Evolutionary conservation across 768 basidiomycete genomes (phyloP).

Genomic region (Termitomyces sp.): DNA sequence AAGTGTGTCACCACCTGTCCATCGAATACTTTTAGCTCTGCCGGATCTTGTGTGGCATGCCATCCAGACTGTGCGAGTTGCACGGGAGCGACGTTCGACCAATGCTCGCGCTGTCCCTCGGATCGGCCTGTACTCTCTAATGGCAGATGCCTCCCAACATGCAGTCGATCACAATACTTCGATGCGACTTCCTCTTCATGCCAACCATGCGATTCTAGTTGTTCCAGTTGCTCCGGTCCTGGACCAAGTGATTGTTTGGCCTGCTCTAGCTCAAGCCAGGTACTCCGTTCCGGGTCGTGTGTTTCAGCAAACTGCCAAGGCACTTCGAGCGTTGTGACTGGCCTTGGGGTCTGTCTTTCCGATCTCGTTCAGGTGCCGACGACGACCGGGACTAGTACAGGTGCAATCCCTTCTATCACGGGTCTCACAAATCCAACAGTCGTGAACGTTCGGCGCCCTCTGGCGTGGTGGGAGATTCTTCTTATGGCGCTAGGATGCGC

Average conservation of each 20-base stretch:
- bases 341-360: constrained; percentile 78
- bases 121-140: constrained; percentile 68
- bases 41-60: constrained; percentile 68
- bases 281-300: constrained; percentile 67
- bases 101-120: constrained; percentile 71
- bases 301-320: constrained; percentile 57
- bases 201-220: constrained; percentile 69
- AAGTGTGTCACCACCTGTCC: constrained; percentile 78
- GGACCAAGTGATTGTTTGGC: constrained; percentile 69
- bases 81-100: constrained; percentile 71
- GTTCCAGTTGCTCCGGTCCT: constrained; percentile 72
- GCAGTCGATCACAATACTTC: constrained; percentile 69
- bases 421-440: constrained; percentile 54
- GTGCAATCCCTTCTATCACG: constrained; percentile 50
- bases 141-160: constrained; percentile 78
- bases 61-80: constrained; percentile 88
- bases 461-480: constrained; percentile 83
- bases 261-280: constrained; percentile 60
- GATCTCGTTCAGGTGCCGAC: constrained; percentile 58
- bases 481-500: constrained; percentile 80
- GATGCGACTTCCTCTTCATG: constrained; percentile 63
- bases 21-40: constrained; percentile 61
- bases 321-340: constrained; percentile 54
- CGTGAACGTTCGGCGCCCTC: constrained; percentile 25
- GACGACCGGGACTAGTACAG: constrained; percentile 43